Evolutionary conservation across 768 basidiomycete species (phyloP).

Genomic region (Phallus indusiatus): DNA sequence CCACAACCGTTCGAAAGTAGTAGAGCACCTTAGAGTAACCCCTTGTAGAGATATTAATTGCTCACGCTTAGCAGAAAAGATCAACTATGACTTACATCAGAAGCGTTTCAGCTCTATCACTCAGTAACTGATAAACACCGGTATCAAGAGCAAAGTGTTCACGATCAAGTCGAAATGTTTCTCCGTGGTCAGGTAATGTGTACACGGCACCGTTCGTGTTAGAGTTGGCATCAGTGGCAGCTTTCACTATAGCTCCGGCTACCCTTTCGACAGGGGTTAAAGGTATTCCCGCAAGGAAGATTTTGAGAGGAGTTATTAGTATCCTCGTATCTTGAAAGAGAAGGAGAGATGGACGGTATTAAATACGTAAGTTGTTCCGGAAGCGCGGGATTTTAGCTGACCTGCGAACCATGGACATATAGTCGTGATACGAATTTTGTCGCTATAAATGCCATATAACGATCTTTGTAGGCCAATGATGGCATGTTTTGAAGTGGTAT

Average conservation of each 20-base stretch:
- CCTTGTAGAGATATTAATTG: neutral
- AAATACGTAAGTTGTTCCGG: neutral
- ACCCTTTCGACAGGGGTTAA: conserved; percentile 37
- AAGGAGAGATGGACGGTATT: neutral
- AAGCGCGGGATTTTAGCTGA: conserved; percentile 14
- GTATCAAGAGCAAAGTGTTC: conserved; percentile 35
- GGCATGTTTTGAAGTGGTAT: conserved; percentile 45
- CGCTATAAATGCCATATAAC: conserved; percentile 26
- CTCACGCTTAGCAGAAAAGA: neutral
- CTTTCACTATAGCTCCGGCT: conserved; percentile 42
- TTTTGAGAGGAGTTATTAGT: conserved; percentile 27
- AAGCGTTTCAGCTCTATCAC: conserved; percentile 14
- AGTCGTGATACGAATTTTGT: conserved; percentile 35
- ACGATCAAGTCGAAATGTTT: conserved; percentile 33
- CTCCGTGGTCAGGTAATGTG: conserved; percentile 41
- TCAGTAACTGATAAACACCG: conserved; percentile 46
- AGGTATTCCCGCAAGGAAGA: conserved; percentile 42
- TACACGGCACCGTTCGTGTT: conserved; percentile 38
- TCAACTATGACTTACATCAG: neutral
- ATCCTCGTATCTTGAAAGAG: conserved; percentile 35
- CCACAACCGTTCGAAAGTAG: neutral
- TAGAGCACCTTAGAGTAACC: conserved; percentile 1
- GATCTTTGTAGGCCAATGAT: conserved; percentile 45
- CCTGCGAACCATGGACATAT: conserved; percentile 50
- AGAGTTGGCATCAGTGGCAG: conserved; percentile 36